phyloP scores from a whole-genome alignment of 2,329 filamentous ascomycete genomes.

The Fusarium graminum region DNA sequence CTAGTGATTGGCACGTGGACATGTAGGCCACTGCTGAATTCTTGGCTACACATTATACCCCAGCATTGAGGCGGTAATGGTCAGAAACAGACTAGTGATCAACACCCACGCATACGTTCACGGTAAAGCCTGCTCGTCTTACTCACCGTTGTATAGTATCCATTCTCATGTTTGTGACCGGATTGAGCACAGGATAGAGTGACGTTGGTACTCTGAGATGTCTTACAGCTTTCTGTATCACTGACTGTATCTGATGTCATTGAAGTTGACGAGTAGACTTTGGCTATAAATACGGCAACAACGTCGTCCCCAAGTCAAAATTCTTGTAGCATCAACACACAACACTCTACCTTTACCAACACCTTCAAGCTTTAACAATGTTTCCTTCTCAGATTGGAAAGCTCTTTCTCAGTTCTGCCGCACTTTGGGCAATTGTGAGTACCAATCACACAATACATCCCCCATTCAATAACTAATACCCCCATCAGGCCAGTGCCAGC shows the following conservation, averaged over 20 bases:
- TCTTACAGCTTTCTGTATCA: too few relatives aligned
- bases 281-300: neutral
- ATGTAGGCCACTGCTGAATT: too few relatives aligned
- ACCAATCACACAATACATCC: neutral
- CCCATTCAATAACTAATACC: neutral
- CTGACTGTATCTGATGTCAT: neutral
- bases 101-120: too few relatives aligned
- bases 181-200: neutral
- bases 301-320: neutral
- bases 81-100: too few relatives aligned
- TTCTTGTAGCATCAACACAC: neutral
- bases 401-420: neutral
- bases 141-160: too few relatives aligned
- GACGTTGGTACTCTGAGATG: neutral
- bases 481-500: neutral
- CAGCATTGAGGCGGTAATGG: neutral
- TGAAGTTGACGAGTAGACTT: fast-evolving
- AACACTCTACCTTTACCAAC: neutral
- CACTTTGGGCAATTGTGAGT: neutral
- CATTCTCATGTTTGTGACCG: neutral
- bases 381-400: neutral
- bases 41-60: too few relatives aligned
- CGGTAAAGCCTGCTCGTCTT: too few relatives aligned
- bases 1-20: too few relatives aligned
- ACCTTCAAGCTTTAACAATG: neutral